Evolutionary conservation across 352 stramenopile genomes (phyloP).

Genomic region (Globisporangium splendens): DNA sequence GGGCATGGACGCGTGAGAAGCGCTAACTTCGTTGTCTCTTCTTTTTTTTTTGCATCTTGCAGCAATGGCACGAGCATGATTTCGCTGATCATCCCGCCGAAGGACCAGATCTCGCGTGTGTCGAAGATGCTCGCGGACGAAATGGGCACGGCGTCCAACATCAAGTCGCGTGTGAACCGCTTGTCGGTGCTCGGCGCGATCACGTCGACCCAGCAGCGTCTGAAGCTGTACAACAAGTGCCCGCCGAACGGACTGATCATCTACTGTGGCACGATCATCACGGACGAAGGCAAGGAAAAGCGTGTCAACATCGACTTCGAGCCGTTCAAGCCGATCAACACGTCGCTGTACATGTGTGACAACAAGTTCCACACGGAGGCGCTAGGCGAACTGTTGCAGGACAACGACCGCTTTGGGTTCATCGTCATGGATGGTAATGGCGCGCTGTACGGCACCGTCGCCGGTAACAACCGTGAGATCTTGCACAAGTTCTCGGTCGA

Average conservation of each 20-base stretch:
- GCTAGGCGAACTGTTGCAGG: slow-evolving; percentile 97
- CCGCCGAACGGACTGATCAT: slow-evolving; percentile 98
- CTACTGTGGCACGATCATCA: slow-evolving; percentile 99
- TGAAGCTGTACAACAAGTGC: slow-evolving; percentile 98
- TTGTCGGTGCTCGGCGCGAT: slow-evolving; percentile 98
- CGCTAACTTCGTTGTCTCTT: background rate
- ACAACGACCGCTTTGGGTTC: slow-evolving; percentile 99
- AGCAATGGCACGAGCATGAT: slow-evolving; percentile 99
- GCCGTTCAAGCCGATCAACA: slow-evolving; percentile 99
- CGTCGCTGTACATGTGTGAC: slow-evolving; percentile 99
- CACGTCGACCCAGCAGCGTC: slow-evolving; percentile 98
- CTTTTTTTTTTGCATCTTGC: slow-evolving; percentile 8
- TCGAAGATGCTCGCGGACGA: slow-evolving; percentile 99
- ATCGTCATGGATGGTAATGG: slow-evolving; percentile 99
- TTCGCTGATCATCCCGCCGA: slow-evolving; percentile 98
- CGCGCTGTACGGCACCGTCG: slow-evolving; percentile 96
- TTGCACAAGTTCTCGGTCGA: slow-evolving; percentile 97
- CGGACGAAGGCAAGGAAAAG: slow-evolving; percentile 99
- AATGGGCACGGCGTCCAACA: slow-evolving; percentile 99
- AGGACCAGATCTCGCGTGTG: slow-evolving; percentile 97
- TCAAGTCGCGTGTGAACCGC: slow-evolving; percentile 99
- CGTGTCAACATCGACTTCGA: slow-evolving; percentile 99
- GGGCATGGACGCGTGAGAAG: slow-evolving; percentile 3
- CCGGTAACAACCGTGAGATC: slow-evolving; percentile 91
- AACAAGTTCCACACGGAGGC: slow-evolving; percentile 99